phyloP scores from a whole-genome alignment of 106 monocot genomes.

The Vanilla planifolia region DNA sequence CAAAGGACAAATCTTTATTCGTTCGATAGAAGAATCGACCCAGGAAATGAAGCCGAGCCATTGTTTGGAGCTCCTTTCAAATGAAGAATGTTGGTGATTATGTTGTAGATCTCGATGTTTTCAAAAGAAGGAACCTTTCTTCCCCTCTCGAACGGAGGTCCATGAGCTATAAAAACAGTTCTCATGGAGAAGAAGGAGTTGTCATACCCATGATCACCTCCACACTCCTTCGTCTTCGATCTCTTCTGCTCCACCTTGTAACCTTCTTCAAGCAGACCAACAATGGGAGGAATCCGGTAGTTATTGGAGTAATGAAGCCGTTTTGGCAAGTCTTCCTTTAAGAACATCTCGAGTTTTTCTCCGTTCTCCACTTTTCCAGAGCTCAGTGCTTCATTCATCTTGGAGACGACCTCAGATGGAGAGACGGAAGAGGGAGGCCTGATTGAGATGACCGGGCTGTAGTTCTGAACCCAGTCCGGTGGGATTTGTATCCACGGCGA shows the following conservation, averaged over 20 bases:
- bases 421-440: constrained; percentile 15
- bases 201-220: constrained; percentile 56
- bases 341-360: constrained; percentile 23
- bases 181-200: constrained; percentile 53
- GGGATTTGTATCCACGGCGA: constrained; percentile 35
- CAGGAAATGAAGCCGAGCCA: constrained; percentile 42
- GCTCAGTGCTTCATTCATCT: constrained; percentile 43
- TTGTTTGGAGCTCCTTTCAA: constrained; percentile 48
- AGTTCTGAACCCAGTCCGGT: constrained; percentile 22
- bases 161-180: constrained; percentile 51
- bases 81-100: constrained; percentile 34
- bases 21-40: constrained; percentile 27
- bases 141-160: constrained; percentile 38
- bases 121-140: constrained; percentile 40
- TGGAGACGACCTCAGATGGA: constrained; percentile 26
- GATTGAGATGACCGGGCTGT: constrained; percentile 30
- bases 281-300: constrained; percentile 35
- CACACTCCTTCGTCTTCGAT: constrained; percentile 21
- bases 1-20: no score
- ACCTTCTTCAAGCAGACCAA: constrained; percentile 53
- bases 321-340: constrained; percentile 56
- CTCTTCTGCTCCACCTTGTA: constrained; percentile 32
- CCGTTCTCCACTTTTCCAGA: constrained; percentile 44
- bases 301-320: constrained; percentile 44
- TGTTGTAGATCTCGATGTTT: constrained; percentile 57